Evolutionary conservation across 179 eudicot species (phyloP), one percentile per base, ranked within the genome.

Genomic region (Beta macrorhiza): DNA sequence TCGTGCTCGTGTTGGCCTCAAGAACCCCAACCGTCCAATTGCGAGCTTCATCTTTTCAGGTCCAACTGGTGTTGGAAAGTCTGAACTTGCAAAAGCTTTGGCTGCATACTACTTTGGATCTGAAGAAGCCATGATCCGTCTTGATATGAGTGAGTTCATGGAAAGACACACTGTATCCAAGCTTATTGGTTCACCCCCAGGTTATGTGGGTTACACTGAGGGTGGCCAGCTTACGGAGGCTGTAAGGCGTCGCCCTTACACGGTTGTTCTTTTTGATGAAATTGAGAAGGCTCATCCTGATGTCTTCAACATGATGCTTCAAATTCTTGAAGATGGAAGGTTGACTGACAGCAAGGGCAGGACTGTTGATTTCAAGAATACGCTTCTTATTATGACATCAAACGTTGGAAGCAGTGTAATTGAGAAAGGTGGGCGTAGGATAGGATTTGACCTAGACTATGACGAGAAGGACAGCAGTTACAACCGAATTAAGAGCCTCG

Each of bases 101-200:
- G 93, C 98, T 2, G 80, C 94, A 4, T 93, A 89, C 90, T 96
- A 93, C 84, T 96, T 89, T 76, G 99, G 99, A 4, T 96, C 98
- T 1, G 98, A 96, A 80, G 93, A 93, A 62, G 89, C 92, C 55
- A 96, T 96, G 99, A 87, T 94, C 63, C 90, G 98, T 0, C 94
- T 96, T n/a, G 99, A 96, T 74, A 96, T 93, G 99, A 92, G 97
- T 67, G 99, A 96, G 87, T 96, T 89, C 88, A 96, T 96, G 99
- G 99, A 96, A 83, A 80, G 97, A 65, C 98, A 96, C 88, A 92
- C 99, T 0, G 97, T 96, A 25, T 87, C 99, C 2, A 96, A 93
- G 85, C 97, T 96, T 47, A 88, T 93, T 22, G 99, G 98, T 2
- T 91, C 99, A 0, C 99, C 98, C 0, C 99, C 99, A 0, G 99